Conservation (phyloP, 305 asterid genomes). For the Fraxinus latifolia region DNA sequence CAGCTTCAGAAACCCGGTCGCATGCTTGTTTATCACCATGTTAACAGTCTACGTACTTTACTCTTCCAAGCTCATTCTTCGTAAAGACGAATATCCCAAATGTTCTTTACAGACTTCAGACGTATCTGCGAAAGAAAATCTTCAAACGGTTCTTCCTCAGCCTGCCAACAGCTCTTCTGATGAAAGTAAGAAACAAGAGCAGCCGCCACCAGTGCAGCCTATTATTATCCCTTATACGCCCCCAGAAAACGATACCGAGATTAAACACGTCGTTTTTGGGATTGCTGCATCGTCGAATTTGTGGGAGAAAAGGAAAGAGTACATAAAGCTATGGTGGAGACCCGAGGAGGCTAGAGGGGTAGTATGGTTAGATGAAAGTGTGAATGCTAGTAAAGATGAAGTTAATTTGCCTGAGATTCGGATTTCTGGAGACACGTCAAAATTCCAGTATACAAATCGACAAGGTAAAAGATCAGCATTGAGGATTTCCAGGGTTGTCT, state of each 20-base stretch:
- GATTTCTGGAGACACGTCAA: constrained; percentile 61
- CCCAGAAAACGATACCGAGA: constrained; percentile 23
- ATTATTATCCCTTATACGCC: not conserved
- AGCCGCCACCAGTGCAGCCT: not conserved
- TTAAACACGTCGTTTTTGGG: constrained; percentile 61
- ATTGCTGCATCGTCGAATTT: constrained; percentile 72
- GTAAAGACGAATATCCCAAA: constrained; percentile 20
- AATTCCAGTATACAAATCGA: constrained; percentile 53
- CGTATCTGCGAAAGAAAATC: constrained; percentile 24
- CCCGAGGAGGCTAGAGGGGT: constrained; percentile 68
- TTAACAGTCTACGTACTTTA: constrained; percentile 52
- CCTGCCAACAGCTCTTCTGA: not conserved
- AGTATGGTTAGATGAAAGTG: constrained; percentile 62
- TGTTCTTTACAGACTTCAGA: constrained; percentile 26
- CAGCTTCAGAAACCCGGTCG: constrained; percentile 41
- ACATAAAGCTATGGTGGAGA: constrained; percentile 78
- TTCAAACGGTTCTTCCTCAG: constrained; percentile 11
- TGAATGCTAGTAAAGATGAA: constrained; percentile 26
- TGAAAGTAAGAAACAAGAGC: not conserved
- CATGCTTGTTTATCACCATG: constrained; percentile 40
- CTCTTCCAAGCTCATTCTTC: constrained; percentile 57
- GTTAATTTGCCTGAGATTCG: constrained; percentile 45
- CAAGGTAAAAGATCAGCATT: constrained; percentile 77
- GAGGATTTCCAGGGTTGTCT: constrained; percentile 84
- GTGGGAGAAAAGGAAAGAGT: constrained; percentile 74